These are phyloP conservation scores for Taphrina communis DNA, from an alignment of 1,139 yeast species.

Conservation along the genomic window DNA sequence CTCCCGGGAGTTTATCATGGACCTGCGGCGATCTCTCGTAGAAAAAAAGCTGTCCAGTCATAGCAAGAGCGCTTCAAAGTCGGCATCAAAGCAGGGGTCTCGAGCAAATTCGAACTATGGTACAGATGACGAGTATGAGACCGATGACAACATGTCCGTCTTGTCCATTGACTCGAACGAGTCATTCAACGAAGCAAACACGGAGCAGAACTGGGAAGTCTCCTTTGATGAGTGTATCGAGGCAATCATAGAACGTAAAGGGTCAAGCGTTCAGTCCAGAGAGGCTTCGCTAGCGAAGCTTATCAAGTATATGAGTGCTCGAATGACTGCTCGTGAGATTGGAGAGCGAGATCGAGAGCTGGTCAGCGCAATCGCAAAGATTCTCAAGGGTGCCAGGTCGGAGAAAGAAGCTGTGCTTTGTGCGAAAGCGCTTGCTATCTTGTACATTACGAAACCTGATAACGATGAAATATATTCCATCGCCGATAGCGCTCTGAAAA, in stretches of 20 bases:
- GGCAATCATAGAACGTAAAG: slow-evolving; percentile 45
- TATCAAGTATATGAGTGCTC: slow-evolving; percentile 43
- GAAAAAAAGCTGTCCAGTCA: slow-evolving; percentile 33
- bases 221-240: slow-evolving; percentile 43
- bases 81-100: slow-evolving; percentile 25
- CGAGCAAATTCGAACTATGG: slow-evolving; percentile 38
- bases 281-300: slow-evolving; percentile 44
- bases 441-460: slow-evolving; percentile 46
- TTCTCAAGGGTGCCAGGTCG: slow-evolving; percentile 43
- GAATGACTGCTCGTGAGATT: slow-evolving; percentile 44
- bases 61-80: slow-evolving; percentile 57
- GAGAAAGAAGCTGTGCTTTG: slow-evolving; percentile 43
- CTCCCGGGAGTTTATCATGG: not conserved
- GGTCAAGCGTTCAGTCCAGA: slow-evolving; percentile 42
- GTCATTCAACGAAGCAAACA: slow-evolving; percentile 29
- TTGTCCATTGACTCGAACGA: slow-evolving; percentile 40
- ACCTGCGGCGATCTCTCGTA: slow-evolving; percentile 33
- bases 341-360: slow-evolving; percentile 43
- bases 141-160: slow-evolving; percentile 42
- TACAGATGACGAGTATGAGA: slow-evolving; percentile 44
- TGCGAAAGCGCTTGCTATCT: slow-evolving; percentile 39
- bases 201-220: slow-evolving; percentile 45
- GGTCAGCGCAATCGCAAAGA: slow-evolving; percentile 42
- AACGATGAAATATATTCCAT: slow-evolving; percentile 36
- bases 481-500: slow-evolving; percentile 13